These are phyloP conservation scores for Elongisporangium undulatum DNA, from an alignment of 352 stramenopile species.

Conservation along the genomic window DNA sequence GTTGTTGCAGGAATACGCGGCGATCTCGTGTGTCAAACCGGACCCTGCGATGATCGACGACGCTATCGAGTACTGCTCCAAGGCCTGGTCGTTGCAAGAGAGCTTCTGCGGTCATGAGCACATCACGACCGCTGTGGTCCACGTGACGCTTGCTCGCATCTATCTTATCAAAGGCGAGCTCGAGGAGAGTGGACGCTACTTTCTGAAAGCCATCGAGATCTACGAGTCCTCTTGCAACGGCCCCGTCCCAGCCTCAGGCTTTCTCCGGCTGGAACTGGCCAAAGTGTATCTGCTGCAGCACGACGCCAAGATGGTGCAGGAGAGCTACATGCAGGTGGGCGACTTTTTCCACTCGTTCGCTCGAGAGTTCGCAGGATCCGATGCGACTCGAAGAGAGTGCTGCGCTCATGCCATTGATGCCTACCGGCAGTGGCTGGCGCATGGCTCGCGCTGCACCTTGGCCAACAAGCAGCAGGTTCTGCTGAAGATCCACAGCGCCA, in stretches of 20 bases:
- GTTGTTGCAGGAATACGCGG: conserved; percentile 36
- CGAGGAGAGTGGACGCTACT: conserved; percentile 34
- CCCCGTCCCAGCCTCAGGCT: conserved; percentile 43
- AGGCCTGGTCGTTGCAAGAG: conserved; percentile 62
- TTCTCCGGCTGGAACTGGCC: conserved; percentile 56
- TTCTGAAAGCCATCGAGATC: conserved; percentile 42
- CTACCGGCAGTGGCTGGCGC: conserved; percentile 40
- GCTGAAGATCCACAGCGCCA: conserved; percentile 31
- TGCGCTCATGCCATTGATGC: conserved; percentile 54
- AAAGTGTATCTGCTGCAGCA: conserved; percentile 41
- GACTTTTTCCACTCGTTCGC: conserved; percentile 63
- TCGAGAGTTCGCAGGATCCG: conserved; percentile 38
- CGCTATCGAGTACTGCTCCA: conserved; percentile 58
- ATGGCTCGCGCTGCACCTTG: conserved; percentile 12
- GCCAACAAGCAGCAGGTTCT: conserved; percentile 40
- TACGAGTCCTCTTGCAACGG: conserved; percentile 55
- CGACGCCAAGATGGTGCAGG: conserved; percentile 7
- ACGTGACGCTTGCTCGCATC: conserved; percentile 53
- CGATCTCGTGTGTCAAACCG: conserved; percentile 15
- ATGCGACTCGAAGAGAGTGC: conserved; percentile 53
- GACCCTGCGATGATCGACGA: conserved; percentile 45
- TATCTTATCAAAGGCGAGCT: conserved; percentile 31
- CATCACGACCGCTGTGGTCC: conserved; percentile 41
- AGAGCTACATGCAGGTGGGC: conserved; percentile 29
- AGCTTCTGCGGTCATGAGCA: conserved; percentile 40